Conservation (phyloP, 2,329 filamentous ascomycete genomes). For the Cytospora schulzeri region DNA sequence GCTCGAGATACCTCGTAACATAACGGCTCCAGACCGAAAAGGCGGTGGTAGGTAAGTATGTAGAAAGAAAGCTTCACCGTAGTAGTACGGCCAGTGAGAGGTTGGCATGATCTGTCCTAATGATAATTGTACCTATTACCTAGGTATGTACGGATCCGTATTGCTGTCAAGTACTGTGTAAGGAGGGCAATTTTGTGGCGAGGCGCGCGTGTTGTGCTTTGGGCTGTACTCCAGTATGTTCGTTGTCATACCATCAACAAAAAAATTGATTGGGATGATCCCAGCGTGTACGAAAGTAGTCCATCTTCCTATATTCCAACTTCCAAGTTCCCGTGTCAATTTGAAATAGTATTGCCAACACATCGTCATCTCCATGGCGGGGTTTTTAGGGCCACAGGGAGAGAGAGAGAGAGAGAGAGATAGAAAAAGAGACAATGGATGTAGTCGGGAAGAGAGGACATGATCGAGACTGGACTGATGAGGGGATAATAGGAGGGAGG, state of each 20-base stretch:
- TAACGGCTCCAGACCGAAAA: background rate
- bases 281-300: background rate
- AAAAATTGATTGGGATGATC: background rate
- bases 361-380: background rate
- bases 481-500: background rate
- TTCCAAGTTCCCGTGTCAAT: background rate
- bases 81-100: background rate
- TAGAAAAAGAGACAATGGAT: background rate
- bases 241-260: background rate
- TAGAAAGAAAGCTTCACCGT: background rate
- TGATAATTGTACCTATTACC: background rate
- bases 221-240: background rate
- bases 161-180: background rate
- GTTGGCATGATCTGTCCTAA: background rate
- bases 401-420: no score
- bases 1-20: background rate
- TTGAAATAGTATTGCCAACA: background rate
- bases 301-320: background rate
- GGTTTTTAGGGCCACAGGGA: background rate
- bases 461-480: background rate
- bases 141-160: background rate
- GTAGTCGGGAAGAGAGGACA: background rate
- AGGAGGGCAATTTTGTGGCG: background rate
- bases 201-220: background rate
- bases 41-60: background rate